Base-by-base conservation (phyloP, 768 basidiomycete genomes). In the Lactifluus subvellereus region DNA sequence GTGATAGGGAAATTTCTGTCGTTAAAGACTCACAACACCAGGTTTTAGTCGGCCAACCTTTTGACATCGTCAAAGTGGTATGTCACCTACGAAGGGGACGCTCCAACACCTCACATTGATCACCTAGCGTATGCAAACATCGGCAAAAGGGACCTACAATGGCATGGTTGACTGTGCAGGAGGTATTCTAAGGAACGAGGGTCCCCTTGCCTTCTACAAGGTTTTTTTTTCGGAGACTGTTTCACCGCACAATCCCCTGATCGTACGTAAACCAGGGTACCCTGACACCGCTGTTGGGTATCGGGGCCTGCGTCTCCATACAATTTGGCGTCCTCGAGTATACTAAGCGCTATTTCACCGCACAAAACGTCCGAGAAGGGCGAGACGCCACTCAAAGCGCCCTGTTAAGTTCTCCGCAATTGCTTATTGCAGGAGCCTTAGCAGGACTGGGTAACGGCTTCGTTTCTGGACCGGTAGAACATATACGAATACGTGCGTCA, bases 51-150 rank as follows among this genome's bases (percentile, higher is more conserved):
- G 93, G 92, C 53, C 91, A 96, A 74, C 94, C 94, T 13, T 98
- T 98, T 74, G 94, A 98, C 74, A 94, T 96, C 67, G 91, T 94
- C 77, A 97, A 97, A 87, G 91, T 94, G 77, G 91, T 93, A 72
- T 72, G 89, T 84, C 40, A 54, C 38, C 14, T 40, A 43, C 45
- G 13, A 57, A 50, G 42, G 38, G n/a, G 18, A 63, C 68, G 64
- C 50, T 55, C 32, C 40, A 54, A n/a, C 32, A 22, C 55, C 58
- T 65, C 49, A 65, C 64, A 65, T 50, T 59, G 20, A 40, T 42
- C 40, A 56, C 27, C 45, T 42, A 94, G 92, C 85, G 94, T 63
- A 94, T 96, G 87, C 94, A 98, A 84, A 96, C 94, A 11, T 82
- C 94, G 30, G 82, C 94, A 43, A 85, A 86, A 71, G 94, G 94